Percentiles rank a stretch among this genome's conserved stretches.
These are phyloP conservation scores for Maudiozyma bulderi DNA, from an alignment of 805 yeast species.

Conservation along the genomic window DNA sequence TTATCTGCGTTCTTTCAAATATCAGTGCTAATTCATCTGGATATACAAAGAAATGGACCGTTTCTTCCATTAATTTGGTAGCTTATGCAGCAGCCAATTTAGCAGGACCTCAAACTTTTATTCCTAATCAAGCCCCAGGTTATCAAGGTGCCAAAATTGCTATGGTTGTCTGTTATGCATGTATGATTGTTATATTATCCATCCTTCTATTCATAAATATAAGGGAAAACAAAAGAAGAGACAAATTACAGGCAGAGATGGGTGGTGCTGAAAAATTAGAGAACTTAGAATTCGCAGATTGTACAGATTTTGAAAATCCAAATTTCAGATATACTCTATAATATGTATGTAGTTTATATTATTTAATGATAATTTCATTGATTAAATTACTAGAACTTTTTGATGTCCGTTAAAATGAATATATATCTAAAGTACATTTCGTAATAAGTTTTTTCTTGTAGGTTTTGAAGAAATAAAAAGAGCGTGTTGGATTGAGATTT, in stretches of 20 bases:
- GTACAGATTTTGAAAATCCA: conserved; percentile 38
- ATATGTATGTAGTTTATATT: neutral
- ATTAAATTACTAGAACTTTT: no score
- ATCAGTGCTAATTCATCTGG: conserved; percentile 53
- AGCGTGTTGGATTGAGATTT: no score
- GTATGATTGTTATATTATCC: conserved; percentile 30
- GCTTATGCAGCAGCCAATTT: conserved; percentile 62
- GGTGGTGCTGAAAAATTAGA: conserved; percentile 17
- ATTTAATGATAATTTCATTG: no score
- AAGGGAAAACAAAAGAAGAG: conserved; percentile 38
- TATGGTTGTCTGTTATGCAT: conserved; percentile 40
- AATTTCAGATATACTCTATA: conserved; percentile 30
- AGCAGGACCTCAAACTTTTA: conserved; percentile 67
- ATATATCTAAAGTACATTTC: no score
- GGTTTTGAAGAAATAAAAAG: no score
- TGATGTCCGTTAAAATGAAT: no score
- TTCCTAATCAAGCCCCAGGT: conserved; percentile 45
- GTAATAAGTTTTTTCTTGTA: no score
- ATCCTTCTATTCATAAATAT: conserved; percentile 22
- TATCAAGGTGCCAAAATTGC: conserved; percentile 48
- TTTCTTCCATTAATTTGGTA: conserved; percentile 49
- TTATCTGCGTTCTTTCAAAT: conserved; percentile 28
- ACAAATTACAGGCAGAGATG: conserved; percentile 12
- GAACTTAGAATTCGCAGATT: conserved; percentile 32
- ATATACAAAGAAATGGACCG: conserved; percentile 58